These are phyloP conservation scores for Exutisphaerella laricina DNA, from an alignment of 2,329 filamentous ascomycete species.

Conservation along the genomic window DNA sequence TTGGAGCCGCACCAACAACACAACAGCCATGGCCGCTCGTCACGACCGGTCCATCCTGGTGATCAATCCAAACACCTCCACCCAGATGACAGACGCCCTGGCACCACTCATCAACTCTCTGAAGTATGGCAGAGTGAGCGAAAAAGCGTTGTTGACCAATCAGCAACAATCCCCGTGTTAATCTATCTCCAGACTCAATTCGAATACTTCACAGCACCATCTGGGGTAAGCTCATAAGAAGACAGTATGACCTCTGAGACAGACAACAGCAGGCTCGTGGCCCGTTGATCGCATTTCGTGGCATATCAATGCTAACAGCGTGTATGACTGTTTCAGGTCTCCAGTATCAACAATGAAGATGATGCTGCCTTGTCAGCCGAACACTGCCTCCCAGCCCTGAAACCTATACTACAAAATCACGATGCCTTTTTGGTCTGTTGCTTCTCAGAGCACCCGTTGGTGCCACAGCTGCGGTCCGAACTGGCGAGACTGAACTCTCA, in stretches of 20 bases:
- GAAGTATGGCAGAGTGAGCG: conserved; percentile 39
- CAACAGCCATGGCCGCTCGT: conserved; percentile 13
- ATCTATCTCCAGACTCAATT: conserved; percentile 41
- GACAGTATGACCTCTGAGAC: too few relatives aligned
- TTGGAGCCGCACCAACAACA: too few relatives aligned
- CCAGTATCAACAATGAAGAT: conserved; percentile 70
- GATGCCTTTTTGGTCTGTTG: conserved; percentile 83
- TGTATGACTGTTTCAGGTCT: too few relatives aligned
- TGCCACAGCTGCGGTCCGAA: conserved; percentile 41
- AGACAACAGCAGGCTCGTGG: too few relatives aligned
- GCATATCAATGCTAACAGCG: too few relatives aligned
- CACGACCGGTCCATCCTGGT: conserved; percentile 53
- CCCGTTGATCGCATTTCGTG: too few relatives aligned
- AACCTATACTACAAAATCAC: conserved; percentile 45
- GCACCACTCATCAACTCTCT: conserved; percentile 45
- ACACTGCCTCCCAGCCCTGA: conserved; percentile 55
- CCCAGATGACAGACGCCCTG: conserved; percentile 64
- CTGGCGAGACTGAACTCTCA: conserved; percentile 13
- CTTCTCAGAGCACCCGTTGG: conserved; percentile 78
- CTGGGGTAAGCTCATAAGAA: conserved; percentile 54
- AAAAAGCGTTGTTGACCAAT: not conserved
- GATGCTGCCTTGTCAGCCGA: conserved; percentile 61
- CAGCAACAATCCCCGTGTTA: too few relatives aligned
- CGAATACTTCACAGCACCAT: conserved; percentile 61
- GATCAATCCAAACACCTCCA: conserved; percentile 74